phyloP scores from a whole-genome alignment of 192 early-diverging fungal genomes.

The Pilobolus umbonatus region DNA sequence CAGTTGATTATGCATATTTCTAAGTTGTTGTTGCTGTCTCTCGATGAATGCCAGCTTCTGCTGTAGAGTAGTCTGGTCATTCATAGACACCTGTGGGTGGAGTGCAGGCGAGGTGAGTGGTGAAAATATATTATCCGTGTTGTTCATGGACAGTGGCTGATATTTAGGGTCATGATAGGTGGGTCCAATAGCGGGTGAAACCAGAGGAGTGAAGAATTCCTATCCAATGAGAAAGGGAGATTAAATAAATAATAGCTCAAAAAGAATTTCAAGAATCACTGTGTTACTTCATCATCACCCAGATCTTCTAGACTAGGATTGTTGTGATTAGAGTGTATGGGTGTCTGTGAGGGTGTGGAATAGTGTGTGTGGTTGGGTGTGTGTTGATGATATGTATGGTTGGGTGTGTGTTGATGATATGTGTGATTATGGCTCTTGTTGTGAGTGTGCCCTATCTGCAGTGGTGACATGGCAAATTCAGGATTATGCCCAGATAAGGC shows the following conservation, averaged over 20 bases:
- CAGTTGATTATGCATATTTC: slow-evolving; percentile 9
- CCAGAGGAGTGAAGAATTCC: slow-evolving; percentile 56
- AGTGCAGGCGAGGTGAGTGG: slow-evolving; percentile 66
- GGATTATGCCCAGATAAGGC: slow-evolving; percentile 24
- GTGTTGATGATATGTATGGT: slow-evolving; percentile 7
- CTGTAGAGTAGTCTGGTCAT: slow-evolving; percentile 14
- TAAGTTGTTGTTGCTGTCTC: slow-evolving; percentile 33
- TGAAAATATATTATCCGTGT: slow-evolving; percentile 55
- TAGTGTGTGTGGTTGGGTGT: slow-evolving; percentile 9
- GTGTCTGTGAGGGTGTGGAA: slow-evolving; percentile 22
- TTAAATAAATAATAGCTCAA: too few relatives aligned
- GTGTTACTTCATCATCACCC: slow-evolving; percentile 22
- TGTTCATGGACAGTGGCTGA: slow-evolving; percentile 10
- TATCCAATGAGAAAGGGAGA: too few relatives aligned
- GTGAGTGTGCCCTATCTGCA: slow-evolving; percentile 23
- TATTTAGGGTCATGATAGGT: slow-evolving; percentile 34
- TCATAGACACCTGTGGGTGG: slow-evolving; percentile 28
- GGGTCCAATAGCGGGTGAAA: slow-evolving; percentile 70
- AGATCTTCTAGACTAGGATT: background rate
- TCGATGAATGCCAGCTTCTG: slow-evolving; percentile 32
- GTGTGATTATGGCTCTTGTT: background rate
- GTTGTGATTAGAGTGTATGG: slow-evolving; percentile 4
- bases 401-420: slow-evolving; percentile 17
- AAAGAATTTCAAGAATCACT: too few relatives aligned
- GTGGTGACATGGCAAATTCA: slow-evolving; percentile 33